Conservation (phyloP, 352 stramenopile species). For the Globisporangium paroecandrum region DNA sequence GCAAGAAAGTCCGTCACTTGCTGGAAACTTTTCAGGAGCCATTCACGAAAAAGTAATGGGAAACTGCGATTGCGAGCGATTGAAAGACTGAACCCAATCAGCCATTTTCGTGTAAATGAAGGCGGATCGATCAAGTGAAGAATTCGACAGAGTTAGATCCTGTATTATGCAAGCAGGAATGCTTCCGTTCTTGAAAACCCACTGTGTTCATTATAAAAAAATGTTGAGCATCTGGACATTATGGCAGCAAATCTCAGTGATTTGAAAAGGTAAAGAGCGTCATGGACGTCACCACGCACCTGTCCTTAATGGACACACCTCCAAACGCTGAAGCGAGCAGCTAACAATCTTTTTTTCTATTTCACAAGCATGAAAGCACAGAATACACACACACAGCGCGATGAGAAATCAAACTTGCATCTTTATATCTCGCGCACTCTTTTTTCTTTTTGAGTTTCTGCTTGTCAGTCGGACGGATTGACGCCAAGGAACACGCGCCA, state of each 20-base stretch:
- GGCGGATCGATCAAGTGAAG: not conserved
- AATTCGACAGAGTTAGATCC: not conserved
- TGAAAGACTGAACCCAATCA: not conserved
- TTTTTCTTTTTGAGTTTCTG: not conserved
- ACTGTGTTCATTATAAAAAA: not conserved
- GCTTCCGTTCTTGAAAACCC: not conserved
- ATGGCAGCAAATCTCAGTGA: not conserved
- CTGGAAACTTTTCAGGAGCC: constrained; percentile 93
- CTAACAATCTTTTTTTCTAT: constrained; percentile 22
- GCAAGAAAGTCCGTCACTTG: constrained; percentile 93
- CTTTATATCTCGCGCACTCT: not conserved
- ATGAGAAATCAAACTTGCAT: constrained; percentile 5
- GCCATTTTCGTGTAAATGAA: not conserved
- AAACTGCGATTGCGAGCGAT: not conserved
- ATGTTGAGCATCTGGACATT: not conserved
- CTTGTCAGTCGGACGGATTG: not conserved
- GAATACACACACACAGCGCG: not conserved
- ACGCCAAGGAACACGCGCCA: constrained; percentile 12
- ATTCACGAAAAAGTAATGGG: constrained; percentile 70
- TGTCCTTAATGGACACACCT: not conserved
- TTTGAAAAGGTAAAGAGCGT: not conserved
- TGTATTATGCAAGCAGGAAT: not conserved
- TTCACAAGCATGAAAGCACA: constrained; percentile 7
- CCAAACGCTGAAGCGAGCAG: not conserved
- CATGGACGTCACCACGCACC: too few relatives aligned